phyloP scores from a whole-genome alignment of 371 early-diverging fungal genomes.

The Mucor indicus region DNA sequence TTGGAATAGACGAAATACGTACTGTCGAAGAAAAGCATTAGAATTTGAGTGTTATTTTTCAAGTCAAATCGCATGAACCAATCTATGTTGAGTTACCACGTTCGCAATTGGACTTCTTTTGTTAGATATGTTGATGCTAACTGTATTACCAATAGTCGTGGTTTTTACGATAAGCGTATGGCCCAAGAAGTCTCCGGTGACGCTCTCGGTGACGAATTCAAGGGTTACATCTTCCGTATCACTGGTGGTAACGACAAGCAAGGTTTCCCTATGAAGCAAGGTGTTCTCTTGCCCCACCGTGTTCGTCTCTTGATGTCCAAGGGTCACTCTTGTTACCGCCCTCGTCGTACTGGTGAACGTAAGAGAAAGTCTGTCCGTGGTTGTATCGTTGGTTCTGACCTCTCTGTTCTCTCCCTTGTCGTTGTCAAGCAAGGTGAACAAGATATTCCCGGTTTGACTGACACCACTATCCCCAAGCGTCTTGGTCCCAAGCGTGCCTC shows the following conservation, averaged over 20 bases:
- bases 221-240: slow-evolving; percentile 98
- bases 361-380: slow-evolving; percentile 99
- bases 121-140: no score
- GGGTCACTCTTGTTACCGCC: slow-evolving; percentile 99
- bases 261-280: slow-evolving; percentile 98
- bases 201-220: slow-evolving; percentile 97
- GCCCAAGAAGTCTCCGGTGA: slow-evolving; percentile 96
- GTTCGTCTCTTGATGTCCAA: slow-evolving; percentile 92
- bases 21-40: no score
- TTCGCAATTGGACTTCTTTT: no score
- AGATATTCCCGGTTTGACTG: slow-evolving; percentile 96
- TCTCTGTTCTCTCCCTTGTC: slow-evolving; percentile 91
- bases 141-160: slow-evolving; percentile 75
- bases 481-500: slow-evolving; percentile 98
- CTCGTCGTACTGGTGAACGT: slow-evolving; percentile 97
- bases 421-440: slow-evolving; percentile 96
- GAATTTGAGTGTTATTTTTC: no score
- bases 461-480: slow-evolving; percentile 88
- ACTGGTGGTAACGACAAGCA: slow-evolving; percentile 99
- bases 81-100: no score
- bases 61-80: no score
- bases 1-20: no score
- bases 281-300: slow-evolving; percentile 92
- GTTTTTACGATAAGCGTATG: slow-evolving; percentile 98
- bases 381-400: slow-evolving; percentile 97